phyloP scores from a whole-genome alignment of 176 grass and related monocot species.

The Ensete ventricosum region DNA sequence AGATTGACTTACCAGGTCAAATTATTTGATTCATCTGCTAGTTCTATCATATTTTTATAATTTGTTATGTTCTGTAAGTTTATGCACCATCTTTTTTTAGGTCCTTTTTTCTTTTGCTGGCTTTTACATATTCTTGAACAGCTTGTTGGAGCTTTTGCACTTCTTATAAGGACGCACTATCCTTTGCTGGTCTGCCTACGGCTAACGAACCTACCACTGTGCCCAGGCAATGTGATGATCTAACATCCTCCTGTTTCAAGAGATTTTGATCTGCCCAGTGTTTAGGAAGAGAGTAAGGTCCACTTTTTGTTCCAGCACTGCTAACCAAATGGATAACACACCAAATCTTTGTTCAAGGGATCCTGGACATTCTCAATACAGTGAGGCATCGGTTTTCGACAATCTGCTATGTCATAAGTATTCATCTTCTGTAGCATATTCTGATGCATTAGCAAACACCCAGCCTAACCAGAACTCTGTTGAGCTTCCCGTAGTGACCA shows the following conservation, averaged over 20 bases:
- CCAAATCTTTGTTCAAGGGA: conserved; percentile 2
- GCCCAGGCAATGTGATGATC: no score
- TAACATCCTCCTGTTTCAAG: no score
- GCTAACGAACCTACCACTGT: no score
- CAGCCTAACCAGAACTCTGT: conserved; percentile 18
- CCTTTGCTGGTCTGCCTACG: no score
- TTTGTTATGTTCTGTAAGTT: no score
- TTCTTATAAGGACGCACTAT: neutral
- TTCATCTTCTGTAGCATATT: conserved; percentile 35
- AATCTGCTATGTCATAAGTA: conserved; percentile 45
- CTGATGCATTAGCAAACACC: conserved; percentile 27
- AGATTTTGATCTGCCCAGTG: no score
- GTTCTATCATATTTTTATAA: no score
- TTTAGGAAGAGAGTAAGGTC: no score
- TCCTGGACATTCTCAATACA: neutral
- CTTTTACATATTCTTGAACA: neutral
- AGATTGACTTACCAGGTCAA: no score
- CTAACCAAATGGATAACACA: neutral
- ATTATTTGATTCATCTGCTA: no score
- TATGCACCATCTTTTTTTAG: no score
- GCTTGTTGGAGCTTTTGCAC: neutral
- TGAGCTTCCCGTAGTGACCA: conserved; percentile 25
- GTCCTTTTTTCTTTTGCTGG: neutral
- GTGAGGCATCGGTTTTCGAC: neutral
- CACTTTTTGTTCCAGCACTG: no score